Evolutionary conservation across 2,329 filamentous ascomycete species (phyloP), one percentile per base, ranked within the genome.

Genomic region (Aspergillus novoparasiticus): DNA sequence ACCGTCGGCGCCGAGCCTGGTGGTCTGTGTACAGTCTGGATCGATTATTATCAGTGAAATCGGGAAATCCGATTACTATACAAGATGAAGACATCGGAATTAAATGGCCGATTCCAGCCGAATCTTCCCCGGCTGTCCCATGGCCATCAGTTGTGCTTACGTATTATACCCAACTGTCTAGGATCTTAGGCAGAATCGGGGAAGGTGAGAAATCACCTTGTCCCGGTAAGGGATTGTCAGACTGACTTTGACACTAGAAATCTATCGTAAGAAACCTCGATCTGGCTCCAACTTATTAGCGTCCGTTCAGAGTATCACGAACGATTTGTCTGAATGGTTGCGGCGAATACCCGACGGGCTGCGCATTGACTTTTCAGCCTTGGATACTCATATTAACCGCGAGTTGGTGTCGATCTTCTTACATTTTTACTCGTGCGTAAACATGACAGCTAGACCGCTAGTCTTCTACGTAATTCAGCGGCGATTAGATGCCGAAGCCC

Each of bases 1-100:
- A 86, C 64, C 82, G 82, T 61, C 79, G 84, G 10, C 79, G 85
- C 9, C 79, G 84, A 9, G 78, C 84, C 4, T 86, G 84, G 84
- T 86, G 84, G 84, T 85, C 82, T 36, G 80, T 86, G 1, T 86
- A 86, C 68, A 85, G 83, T 66, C 74, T 86, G 43, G 84, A 86
- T 69, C 76, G 83, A 16, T 81, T 86, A 32, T 73, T 86, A 1
- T 83, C 81, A 3, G 82, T 84, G 62, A 86, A 86, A 64, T 83
- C 82, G 1, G 84, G 84, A 9, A 84, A 85, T 65, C 84, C 84
- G 1, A 78, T 86, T 36, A 83, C 84, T 0, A 84, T 86, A 28
- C 78, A 83, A 6, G 85, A 86, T 66, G 82, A 85, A 64, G 84
- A 86, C 65, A 84, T 86, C 62, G 79, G 79, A 19, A 82, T 82